phyloP scores from a whole-genome alignment of 495 filamentous ascomycete species.

The Neurospora pannonica region DNA sequence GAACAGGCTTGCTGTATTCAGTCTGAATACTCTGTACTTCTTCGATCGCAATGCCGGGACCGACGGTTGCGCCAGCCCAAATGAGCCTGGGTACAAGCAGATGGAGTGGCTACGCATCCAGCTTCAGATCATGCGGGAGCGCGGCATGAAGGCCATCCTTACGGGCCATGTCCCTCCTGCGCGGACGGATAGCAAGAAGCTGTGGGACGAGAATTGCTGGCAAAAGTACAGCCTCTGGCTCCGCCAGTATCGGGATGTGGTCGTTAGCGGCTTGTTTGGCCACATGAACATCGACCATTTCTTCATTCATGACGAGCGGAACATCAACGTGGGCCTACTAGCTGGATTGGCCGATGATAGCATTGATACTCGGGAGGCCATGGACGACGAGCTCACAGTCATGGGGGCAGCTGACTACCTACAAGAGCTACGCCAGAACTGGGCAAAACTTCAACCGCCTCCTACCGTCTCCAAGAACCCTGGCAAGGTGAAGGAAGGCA shows the following conservation, averaged over 20 bases:
- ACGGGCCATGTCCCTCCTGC: slow-evolving; percentile 93
- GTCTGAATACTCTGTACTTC: slow-evolving; percentile 94
- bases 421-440: slow-evolving; percentile 62
- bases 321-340: slow-evolving; percentile 52
- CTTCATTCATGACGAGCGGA: slow-evolving; percentile 75
- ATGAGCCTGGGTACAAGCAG: slow-evolving; percentile 84
- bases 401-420: slow-evolving; percentile 69
- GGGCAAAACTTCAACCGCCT: slow-evolving; percentile 65
- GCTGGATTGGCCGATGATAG: slow-evolving; percentile 29
- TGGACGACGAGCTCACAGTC: slow-evolving; percentile 49
- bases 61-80: slow-evolving; percentile 69
- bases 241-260: slow-evolving; percentile 80
- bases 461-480: slow-evolving; percentile 22
- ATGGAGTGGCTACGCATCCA: slow-evolving; percentile 96
- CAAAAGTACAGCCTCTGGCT: slow-evolving; percentile 94
- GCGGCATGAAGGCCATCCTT: slow-evolving; percentile 89
- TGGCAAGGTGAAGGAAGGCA: slow-evolving; percentile 24
- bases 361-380: slow-evolving; percentile 19
- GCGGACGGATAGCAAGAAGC: slow-evolving; percentile 66
- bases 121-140: slow-evolving; percentile 67
- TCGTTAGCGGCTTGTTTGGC: slow-evolving; percentile 70
- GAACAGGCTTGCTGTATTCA: slow-evolving; percentile 76
- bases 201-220: slow-evolving; percentile 93
- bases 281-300: slow-evolving; percentile 99
- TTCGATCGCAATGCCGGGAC: slow-evolving; percentile 86